Percentiles rank a stretch among this genome's conserved stretches.
Evolutionary conservation across 2,329 filamentous ascomycete genomes (phyloP).

Genomic region (Talaromyces marneffei): DNA sequence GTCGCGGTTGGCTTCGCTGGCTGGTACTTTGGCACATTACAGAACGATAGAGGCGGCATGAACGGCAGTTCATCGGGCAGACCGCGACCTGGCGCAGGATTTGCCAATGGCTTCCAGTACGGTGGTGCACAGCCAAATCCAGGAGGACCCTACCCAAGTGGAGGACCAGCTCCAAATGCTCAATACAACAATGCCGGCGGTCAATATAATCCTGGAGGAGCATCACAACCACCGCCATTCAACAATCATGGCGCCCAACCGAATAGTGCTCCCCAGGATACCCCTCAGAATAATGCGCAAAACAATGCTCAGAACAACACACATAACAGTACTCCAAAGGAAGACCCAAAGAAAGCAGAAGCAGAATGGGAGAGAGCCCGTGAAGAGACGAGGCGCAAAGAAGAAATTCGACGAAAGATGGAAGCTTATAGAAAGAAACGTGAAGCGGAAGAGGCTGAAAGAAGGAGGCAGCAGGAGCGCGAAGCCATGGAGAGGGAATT

Average conservation of each 20-base stretch:
- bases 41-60: constrained; percentile 41
- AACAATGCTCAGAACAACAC: neutral
- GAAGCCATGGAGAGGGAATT: constrained; percentile 38
- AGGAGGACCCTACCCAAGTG: constrained; percentile 2
- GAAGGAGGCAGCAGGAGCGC: constrained; percentile 34
- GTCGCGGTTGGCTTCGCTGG: constrained; percentile 68
- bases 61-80: constrained; percentile 14
- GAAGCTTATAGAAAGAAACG: constrained; percentile 14
- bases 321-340: neutral
- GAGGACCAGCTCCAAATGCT: constrained; percentile 4
- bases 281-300: neutral
- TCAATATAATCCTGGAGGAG: constrained; percentile 26
- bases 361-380: constrained; percentile 12
- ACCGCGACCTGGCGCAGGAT: constrained; percentile 24
- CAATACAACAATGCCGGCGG: constrained; percentile 28
- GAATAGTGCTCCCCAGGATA: neutral
- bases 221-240: constrained; percentile 16
- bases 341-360: constrained; percentile 11
- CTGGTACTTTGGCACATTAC: constrained; percentile 68
- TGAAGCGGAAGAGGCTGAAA: constrained; percentile 27
- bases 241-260: constrained; percentile 9
- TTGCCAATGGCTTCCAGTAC: constrained; percentile 23
- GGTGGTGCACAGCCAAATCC: constrained; percentile 18
- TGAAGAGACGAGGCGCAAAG: constrained; percentile 15
- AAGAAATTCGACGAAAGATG: constrained; percentile 16